Conservation (phyloP, 148 eudicot genomes). For the Vaccinium vitisidaea region DNA sequence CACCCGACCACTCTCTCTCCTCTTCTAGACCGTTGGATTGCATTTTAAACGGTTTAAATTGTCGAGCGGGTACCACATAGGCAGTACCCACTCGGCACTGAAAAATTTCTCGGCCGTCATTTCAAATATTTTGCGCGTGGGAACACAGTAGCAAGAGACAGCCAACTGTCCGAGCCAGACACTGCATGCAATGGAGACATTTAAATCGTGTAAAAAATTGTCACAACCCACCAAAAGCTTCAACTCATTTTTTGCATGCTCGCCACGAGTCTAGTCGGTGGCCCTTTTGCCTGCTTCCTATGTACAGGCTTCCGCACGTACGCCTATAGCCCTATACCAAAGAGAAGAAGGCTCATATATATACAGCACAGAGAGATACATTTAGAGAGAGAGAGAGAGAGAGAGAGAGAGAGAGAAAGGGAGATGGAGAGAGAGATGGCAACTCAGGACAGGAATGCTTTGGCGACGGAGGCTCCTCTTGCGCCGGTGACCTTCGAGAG, state of each 20-base stretch:
- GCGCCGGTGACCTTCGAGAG: slow-evolving; percentile 59
- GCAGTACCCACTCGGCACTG: no score
- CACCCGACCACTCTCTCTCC: no score
- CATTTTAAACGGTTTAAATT: no score
- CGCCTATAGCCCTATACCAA: neutral
- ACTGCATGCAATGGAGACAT: neutral
- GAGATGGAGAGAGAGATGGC: slow-evolving; percentile 14
- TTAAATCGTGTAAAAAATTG: neutral
- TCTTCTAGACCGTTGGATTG: no score
- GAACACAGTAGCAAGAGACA: neutral
- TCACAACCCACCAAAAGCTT: neutral
- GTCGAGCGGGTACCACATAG: no score
- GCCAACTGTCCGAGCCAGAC: slow-evolving; percentile 5
- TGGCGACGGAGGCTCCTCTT: slow-evolving; percentile 68
- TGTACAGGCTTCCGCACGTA: neutral
- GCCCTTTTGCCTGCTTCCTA: neutral
- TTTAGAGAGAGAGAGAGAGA: neutral
- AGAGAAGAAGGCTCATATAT: neutral
- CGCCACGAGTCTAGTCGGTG: neutral
- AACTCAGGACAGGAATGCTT: slow-evolving; percentile 30
- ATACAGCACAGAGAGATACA: neutral
- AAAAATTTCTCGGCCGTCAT: no score
- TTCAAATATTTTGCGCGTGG: neutral
- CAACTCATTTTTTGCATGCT: neutral
- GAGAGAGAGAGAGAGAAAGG: neutral